phyloP scores from a whole-genome alignment of 495 filamentous ascomycete genomes.

The Tricharina praecox region DNA sequence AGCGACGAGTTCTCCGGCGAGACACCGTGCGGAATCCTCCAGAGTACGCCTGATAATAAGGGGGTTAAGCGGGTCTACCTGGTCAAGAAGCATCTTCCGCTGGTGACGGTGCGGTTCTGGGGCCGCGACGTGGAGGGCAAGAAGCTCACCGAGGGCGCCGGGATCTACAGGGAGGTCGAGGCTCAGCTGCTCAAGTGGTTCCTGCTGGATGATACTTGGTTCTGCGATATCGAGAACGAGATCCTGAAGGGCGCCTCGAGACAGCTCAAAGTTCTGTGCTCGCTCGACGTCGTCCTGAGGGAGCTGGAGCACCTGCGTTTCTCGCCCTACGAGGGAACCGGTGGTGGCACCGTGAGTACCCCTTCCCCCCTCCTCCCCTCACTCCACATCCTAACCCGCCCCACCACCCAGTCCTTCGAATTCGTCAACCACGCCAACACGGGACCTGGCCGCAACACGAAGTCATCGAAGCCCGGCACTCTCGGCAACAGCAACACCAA shows the following conservation, averaged over 20 bases:
- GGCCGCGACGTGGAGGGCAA: background rate
- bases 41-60: background rate
- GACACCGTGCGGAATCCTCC: background rate
- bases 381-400: background rate
- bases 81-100: background rate
- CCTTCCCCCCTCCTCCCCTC: background rate
- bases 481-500: background rate
- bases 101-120: background rate
- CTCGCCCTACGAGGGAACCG: background rate
- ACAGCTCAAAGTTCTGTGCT: background rate
- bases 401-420: background rate
- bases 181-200: constrained; percentile 54
- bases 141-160: background rate
- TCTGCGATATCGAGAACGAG: background rate
- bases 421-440: background rate
- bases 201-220: constrained; percentile 35
- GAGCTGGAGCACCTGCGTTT: background rate
- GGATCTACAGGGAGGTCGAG: constrained; percentile 11
- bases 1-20: background rate
- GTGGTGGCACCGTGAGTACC: background rate
- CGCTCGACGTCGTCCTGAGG: background rate
- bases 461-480: too few species aligned
- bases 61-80: background rate
- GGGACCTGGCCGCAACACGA: background rate
- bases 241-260: background rate